Conservation (phyloP, 345 rosid genomes). For the Passiflora organensis region DNA sequence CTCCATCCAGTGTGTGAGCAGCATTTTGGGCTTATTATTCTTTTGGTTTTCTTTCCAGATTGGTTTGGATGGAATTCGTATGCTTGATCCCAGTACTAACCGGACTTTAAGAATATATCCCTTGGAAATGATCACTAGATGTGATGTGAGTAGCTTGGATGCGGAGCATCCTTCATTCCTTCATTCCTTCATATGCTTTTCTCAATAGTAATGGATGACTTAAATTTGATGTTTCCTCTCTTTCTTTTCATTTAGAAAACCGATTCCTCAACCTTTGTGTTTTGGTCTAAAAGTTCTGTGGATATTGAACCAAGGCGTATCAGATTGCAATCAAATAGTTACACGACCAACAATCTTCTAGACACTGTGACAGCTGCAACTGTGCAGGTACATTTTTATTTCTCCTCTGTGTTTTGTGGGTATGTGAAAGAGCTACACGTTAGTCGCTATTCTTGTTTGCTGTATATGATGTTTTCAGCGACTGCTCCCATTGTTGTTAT, state of each 20-base stretch:
- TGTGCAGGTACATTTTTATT: constrained; percentile 58
- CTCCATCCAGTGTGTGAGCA: too few species aligned
- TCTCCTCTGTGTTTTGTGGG: too few species aligned
- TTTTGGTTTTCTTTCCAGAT: constrained; percentile 43
- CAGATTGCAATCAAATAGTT: constrained; percentile 89
- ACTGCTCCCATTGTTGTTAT: too few species aligned
- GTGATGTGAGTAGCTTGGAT: constrained; percentile 57
- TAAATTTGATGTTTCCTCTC: constrained; percentile 4
- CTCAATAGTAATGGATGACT: constrained; percentile 1
- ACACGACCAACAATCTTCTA: constrained; percentile 80
- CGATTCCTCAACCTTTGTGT: constrained; percentile 81
- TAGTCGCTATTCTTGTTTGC: too few species aligned
- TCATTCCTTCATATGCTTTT: too few species aligned
- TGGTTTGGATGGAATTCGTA: constrained; percentile 94
- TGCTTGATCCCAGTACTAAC: constrained; percentile 88
- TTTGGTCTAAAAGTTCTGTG: constrained; percentile 96
- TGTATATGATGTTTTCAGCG: background rate
- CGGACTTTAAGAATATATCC: constrained; percentile 92
- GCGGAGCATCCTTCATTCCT: too few species aligned
- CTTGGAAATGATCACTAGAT: constrained; percentile 85
- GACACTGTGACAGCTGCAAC: constrained; percentile 96
- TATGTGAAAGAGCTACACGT: too few species aligned
- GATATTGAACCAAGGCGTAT: constrained; percentile 90
- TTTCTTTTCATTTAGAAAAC: constrained; percentile 34
- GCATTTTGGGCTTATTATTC: too few species aligned